phyloP scores from a whole-genome alignment of 2,329 filamentous ascomycete genomes.

The Aspergillus neotritici region DNA sequence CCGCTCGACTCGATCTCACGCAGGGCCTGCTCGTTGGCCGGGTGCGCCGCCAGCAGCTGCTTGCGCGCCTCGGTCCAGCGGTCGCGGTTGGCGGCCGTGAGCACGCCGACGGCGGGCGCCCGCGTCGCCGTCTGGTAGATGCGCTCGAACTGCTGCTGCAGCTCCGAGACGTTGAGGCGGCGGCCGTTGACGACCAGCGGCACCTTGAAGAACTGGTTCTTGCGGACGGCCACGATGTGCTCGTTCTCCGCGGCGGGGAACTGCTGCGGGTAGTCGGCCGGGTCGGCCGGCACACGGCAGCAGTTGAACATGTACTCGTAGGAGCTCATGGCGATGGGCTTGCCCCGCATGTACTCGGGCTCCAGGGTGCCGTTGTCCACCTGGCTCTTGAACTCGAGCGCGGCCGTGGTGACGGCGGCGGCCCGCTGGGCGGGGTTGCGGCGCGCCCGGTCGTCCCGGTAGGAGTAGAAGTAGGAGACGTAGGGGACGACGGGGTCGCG shows the following conservation, averaged over 20 bases:
- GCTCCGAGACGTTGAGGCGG: slow-evolving; percentile 80
- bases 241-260: slow-evolving; percentile 69
- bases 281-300: slow-evolving; percentile 75
- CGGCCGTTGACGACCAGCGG: slow-evolving; percentile 72
- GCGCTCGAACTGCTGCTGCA: slow-evolving; percentile 81
- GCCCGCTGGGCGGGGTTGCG: slow-evolving; percentile 88
- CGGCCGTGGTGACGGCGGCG: slow-evolving; percentile 78
- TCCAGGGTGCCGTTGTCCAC: slow-evolving; percentile 78
- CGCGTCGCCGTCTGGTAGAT: slow-evolving; percentile 73
- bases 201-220: slow-evolving; percentile 97
- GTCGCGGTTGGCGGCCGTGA: slow-evolving; percentile 91
- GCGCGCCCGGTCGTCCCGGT: slow-evolving; percentile 83
- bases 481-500: slow-evolving; percentile 95
- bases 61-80: slow-evolving; percentile 81
- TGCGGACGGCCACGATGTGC: slow-evolving; percentile 83
- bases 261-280: slow-evolving; percentile 77
- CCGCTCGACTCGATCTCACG: slow-evolving; percentile 80
- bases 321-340: slow-evolving; percentile 96
- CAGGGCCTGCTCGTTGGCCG: slow-evolving; percentile 71
- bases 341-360: slow-evolving; percentile 97
- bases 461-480: slow-evolving; percentile 99
- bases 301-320: slow-evolving; percentile 99
- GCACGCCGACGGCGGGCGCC: slow-evolving; percentile 68
- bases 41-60: slow-evolving; percentile 67
- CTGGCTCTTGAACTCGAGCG: slow-evolving; percentile 88